Percentiles rank a stretch among this genome's conserved stretches.
Evolutionary conservation across 2,329 filamentous ascomycete genomes (phyloP).

Genomic region (Talaromyces sp.): DNA sequence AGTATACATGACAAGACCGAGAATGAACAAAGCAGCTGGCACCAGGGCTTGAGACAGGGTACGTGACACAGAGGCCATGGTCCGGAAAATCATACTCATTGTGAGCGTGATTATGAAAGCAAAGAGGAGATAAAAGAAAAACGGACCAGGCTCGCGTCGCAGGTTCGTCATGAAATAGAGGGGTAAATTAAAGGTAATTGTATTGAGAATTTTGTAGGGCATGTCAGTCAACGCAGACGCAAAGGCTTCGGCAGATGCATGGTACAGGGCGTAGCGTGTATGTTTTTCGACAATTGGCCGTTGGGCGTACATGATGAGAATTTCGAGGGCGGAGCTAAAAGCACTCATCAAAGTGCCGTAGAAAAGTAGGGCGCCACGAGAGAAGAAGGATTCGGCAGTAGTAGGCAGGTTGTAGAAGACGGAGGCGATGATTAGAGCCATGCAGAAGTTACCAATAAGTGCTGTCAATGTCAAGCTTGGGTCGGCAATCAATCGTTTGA

Average conservation of each 20-base stretch:
- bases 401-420: slow-evolving; percentile 72
- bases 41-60: slow-evolving; percentile 57
- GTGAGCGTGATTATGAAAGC: slow-evolving; percentile 66
- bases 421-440: slow-evolving; percentile 71
- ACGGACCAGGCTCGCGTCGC: slow-evolving; percentile 64
- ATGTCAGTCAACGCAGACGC: slow-evolving; percentile 81
- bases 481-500: slow-evolving; percentile 70
- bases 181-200: slow-evolving; percentile 69
- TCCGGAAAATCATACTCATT: slow-evolving; percentile 85
- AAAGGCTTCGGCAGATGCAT: slow-evolving; percentile 82
- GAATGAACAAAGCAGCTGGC: slow-evolving; percentile 48
- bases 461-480: slow-evolving; percentile 66
- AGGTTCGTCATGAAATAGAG: slow-evolving; percentile 87
- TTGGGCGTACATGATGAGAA: slow-evolving; percentile 80
- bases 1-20: slow-evolving; percentile 44
- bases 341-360: slow-evolving; percentile 84
- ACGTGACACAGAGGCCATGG: slow-evolving; percentile 69
- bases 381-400: slow-evolving; percentile 68
- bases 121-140: slow-evolving; percentile 81
- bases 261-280: slow-evolving; percentile 77
- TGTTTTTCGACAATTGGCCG: slow-evolving; percentile 92
- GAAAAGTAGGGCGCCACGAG: slow-evolving; percentile 74
- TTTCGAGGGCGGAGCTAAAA: slow-evolving; percentile 75
- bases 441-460: slow-evolving; percentile 62
- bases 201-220: slow-evolving; percentile 73